These are phyloP conservation scores for Leccinum pachyderme DNA, from an alignment of 1,284 basidiomycete genomes.

Conservation along the genomic window DNA sequence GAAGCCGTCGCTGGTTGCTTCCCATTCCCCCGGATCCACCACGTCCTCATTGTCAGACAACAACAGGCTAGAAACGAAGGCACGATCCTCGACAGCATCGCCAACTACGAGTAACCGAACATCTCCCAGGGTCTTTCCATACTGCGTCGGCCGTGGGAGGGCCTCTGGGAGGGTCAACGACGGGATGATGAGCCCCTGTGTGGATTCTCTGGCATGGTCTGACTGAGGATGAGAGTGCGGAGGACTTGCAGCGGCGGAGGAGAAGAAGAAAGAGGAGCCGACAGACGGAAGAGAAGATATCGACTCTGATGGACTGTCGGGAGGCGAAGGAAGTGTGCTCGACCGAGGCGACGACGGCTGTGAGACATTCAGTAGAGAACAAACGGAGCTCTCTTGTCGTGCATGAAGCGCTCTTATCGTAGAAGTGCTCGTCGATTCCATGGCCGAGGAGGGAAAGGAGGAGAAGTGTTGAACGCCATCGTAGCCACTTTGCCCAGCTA, in stretches of 20 bases:
- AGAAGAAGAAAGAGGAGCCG: constrained; percentile 75
- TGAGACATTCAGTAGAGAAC: constrained; percentile 24
- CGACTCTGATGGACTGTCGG: constrained; percentile 59
- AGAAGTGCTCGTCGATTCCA: constrained; percentile 28
- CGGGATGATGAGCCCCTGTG: constrained; percentile 63
- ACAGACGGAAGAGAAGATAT: constrained; percentile 70
- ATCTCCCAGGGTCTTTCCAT: constrained; percentile 64
- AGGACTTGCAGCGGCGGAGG: constrained; percentile 62
- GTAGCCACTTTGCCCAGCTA: constrained; percentile 23
- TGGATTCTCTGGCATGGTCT: constrained; percentile 44
- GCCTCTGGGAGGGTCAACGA: constrained; percentile 62
- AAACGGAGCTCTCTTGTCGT: constrained; percentile 23
- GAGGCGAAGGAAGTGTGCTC: constrained; percentile 48
- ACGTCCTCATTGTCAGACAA: constrained; percentile 64
- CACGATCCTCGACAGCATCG: constrained; percentile 36
- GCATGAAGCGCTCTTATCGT: constrained; percentile 25
- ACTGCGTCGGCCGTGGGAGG: constrained; percentile 55
- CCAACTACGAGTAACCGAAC: constrained; percentile 54
- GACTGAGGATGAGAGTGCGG: constrained; percentile 39
- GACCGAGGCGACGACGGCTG: constrained; percentile 47
- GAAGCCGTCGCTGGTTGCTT: constrained; percentile 40
- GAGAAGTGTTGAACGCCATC: constrained; percentile 1
- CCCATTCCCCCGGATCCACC: constrained; percentile 57
- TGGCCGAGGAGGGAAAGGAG: constrained; percentile 10
- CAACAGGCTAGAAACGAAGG: constrained; percentile 38